These are phyloP conservation scores for Aspergillus sp. DNA, from an alignment of 2,329 filamentous ascomycete genomes.

Conservation along the genomic window DNA sequence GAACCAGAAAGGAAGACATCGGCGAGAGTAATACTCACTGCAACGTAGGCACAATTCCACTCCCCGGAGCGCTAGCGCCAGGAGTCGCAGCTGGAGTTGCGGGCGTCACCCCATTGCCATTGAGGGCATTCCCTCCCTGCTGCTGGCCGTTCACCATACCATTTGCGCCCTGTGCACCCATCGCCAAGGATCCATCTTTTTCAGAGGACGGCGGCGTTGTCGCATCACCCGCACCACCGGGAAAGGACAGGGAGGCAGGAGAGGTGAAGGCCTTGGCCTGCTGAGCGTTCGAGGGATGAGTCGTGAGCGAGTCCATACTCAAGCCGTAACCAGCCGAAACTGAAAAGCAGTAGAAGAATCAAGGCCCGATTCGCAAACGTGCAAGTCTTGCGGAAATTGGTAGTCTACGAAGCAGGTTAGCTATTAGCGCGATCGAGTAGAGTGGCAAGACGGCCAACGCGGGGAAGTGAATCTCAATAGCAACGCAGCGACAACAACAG, in stretches of 20 bases:
- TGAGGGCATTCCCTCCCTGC: constrained; percentile 51
- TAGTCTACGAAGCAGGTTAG: neutral
- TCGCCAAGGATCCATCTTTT: constrained; percentile 51
- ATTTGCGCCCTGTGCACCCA: constrained; percentile 40
- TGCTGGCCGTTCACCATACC: constrained; percentile 45
- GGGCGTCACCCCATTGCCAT: constrained; percentile 75
- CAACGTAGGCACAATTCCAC: constrained; percentile 84
- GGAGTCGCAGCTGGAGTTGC: constrained; percentile 88
- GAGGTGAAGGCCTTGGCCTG: constrained; percentile 96
- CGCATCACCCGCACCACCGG: constrained; percentile 71
- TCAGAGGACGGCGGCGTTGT: constrained; percentile 72
- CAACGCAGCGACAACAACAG: constrained; percentile 9
- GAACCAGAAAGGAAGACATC: constrained; percentile 29
- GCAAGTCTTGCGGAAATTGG: neutral
- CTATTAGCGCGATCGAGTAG: neutral
- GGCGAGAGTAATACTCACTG: constrained; percentile 71
- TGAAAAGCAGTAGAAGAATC: constrained; percentile 13
- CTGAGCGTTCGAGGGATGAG: constrained; percentile 80
- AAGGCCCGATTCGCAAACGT: constrained; percentile 18
- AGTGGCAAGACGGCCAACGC: neutral
- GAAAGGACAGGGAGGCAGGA: constrained; percentile 85
- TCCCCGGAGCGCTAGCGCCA: constrained; percentile 70
- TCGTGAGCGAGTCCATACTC: constrained; percentile 77
- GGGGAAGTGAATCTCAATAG: neutral
- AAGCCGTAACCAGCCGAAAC: constrained; percentile 18